A percentile compares a stretch with the other conserved stretches of the same genome.
Evolutionary conservation across 1,284 basidiomycete genomes (phyloP).

Genomic region (Amylostereum chailletii): DNA sequence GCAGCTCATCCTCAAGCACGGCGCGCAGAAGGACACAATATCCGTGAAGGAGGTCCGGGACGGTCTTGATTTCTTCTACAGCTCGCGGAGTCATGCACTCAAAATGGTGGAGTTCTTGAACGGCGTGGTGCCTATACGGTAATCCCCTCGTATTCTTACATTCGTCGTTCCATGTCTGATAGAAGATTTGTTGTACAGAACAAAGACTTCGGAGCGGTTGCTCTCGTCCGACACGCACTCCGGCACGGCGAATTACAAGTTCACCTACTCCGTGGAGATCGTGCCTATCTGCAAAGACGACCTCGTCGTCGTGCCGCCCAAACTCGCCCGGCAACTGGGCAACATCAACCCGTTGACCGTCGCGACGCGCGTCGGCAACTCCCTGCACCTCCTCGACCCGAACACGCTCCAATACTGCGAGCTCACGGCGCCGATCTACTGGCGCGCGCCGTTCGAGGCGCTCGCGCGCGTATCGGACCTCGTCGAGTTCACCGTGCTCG

Average conservation of each 20-base stretch:
- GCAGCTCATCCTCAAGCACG: slow-evolving; percentile 95
- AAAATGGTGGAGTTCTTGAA: slow-evolving; percentile 97
- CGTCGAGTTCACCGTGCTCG: slow-evolving; percentile 92
- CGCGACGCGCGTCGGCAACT: slow-evolving; percentile 88
- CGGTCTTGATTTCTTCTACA: slow-evolving; percentile 96
- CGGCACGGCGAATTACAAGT: slow-evolving; percentile 93
- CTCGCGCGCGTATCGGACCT: slow-evolving; percentile 81
- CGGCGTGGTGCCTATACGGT: slow-evolving; percentile 85
- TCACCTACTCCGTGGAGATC: slow-evolving; percentile 97
- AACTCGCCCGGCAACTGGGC: slow-evolving; percentile 74
- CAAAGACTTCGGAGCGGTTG: slow-evolving; percentile 89
- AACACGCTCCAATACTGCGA: slow-evolving; percentile 81
- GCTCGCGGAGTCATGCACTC: slow-evolving; percentile 82
- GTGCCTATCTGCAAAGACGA: slow-evolving; percentile 97
- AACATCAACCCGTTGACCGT: slow-evolving; percentile 87
- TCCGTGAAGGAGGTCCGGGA: slow-evolving; percentile 90
- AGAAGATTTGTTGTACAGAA: slow-evolving; percentile 32
- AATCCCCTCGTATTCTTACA: slow-evolving; percentile 18
- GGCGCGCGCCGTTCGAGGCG: slow-evolving; percentile 83
- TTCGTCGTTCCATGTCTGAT: not conserved
- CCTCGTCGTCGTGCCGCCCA: slow-evolving; percentile 82
- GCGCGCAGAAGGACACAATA: slow-evolving; percentile 94
- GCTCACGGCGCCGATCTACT: slow-evolving; percentile 77
- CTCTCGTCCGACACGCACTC: slow-evolving; percentile 91
- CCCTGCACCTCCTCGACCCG: slow-evolving; percentile 87